These are phyloP conservation scores for Suaeda aralocaspica DNA, from an alignment of 148 eudicot genomes.

Conservation along the genomic window DNA sequence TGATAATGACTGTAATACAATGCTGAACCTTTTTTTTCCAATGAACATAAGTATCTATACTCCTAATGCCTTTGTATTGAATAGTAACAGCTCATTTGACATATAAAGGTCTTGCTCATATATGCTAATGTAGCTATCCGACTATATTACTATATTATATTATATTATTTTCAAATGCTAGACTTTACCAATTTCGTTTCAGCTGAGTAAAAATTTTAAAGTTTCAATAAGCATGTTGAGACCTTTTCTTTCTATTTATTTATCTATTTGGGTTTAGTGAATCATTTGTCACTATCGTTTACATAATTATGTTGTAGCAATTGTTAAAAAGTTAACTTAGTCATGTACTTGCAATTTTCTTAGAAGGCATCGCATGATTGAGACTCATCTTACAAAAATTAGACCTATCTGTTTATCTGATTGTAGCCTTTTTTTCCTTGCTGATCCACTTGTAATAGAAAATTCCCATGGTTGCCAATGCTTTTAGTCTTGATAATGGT, in stretches of 20 bases:
- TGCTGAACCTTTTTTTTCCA: neutral
- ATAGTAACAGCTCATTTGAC: neutral
- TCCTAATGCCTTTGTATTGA: neutral
- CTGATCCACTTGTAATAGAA: constrained; percentile 19
- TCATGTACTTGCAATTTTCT: constrained; percentile 6
- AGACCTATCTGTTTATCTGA: constrained; percentile 7
- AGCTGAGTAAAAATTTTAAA: neutral
- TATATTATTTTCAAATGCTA: neutral
- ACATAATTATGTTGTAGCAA: neutral
- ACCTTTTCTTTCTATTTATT: neutral
- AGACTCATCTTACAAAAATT: constrained; percentile 14
- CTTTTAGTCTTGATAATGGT: constrained; percentile 16
- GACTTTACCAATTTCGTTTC: neutral
- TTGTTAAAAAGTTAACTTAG: neutral
- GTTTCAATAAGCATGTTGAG: constrained; percentile 2
- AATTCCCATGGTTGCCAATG: constrained; percentile 15
- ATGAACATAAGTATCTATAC: neutral
- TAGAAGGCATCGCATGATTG: constrained; percentile 21
- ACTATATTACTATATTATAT: neutral
- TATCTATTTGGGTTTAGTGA: neutral
- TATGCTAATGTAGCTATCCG: neutral
- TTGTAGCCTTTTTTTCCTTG: constrained; percentile 17
- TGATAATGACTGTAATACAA: neutral
- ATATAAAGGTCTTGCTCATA: neutral
- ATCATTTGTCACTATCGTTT: neutral